Evolutionary conservation across 1,284 basidiomycete species (phyloP), one percentile per base, ranked within the genome.

Genomic region (Xerocomus nothofagi): DNA sequence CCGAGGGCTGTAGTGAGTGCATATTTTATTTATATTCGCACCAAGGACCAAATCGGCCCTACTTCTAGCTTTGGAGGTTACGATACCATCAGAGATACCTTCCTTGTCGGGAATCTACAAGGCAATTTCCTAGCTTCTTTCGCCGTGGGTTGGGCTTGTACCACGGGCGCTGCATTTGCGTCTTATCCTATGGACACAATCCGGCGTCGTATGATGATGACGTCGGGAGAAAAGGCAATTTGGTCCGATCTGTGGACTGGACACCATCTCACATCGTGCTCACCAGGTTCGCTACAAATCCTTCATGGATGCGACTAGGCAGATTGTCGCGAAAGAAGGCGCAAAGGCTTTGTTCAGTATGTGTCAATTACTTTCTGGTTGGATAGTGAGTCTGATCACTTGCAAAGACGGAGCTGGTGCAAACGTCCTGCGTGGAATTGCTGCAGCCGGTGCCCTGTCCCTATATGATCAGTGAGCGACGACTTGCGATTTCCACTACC

Each of bases 121-220:
- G 80, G 79, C 39, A 82, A 78, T 61, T 84, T 86, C 72, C 49
- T 80, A 42, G 82, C 82, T 31, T 81, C 80, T n/a, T 85, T 85
- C 68, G 67, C 70, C 37, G 73, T 82, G 34, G 81, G 81, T 48
- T 82, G 78, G 76, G 65, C 61, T 51, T 77, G 76, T 49, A 82
- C 79, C 36, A 80, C 77, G 73, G 74, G 73, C 55, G 83, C 83
- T 46, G 76, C 82, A 55, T 71, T 85, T 55, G 77, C 75, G 53
- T 78, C 82, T 42, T 86, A 86, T 68, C 84, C 83, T 8, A 71
- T 86, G 58, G 84, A 86, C 66, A 85, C 82, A 31, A 81, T 84
- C 65, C 73, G 82, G 54, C 74, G 81, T 63, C 69, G 76, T 54
- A 83, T 84, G 81, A 86, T 86, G 84, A 86, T 86, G 84, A 84